Conservation (phyloP, 139 green algal genomes). For the Chara braunii region DNA sequence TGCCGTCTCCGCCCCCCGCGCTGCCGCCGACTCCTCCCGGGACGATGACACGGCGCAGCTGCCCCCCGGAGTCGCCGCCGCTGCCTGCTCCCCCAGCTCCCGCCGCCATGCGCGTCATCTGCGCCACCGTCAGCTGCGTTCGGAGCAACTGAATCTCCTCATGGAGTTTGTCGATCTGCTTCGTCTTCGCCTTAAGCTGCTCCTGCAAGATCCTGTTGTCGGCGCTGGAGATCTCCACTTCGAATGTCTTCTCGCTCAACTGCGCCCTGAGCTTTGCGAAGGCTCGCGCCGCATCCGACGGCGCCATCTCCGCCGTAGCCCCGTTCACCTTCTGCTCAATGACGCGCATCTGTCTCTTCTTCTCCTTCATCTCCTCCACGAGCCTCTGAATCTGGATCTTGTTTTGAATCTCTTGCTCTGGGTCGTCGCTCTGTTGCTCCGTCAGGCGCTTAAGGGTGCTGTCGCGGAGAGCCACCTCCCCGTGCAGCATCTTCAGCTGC, state of each 20-base stretch:
- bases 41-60: not conserved
- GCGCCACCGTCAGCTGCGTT: conserved; percentile 8
- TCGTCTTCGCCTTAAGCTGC: conserved; percentile 29
- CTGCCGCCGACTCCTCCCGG: not conserved
- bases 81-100: not conserved
- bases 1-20: not conserved
- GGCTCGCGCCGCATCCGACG: not conserved
- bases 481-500: conserved; percentile 26
- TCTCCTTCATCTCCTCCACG: conserved; percentile 24
- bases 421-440: conserved; percentile 8
- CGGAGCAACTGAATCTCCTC: conserved; percentile 33
- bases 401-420: conserved; percentile 11
- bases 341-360: conserved; percentile 10
- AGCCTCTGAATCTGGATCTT: conserved; percentile 18
- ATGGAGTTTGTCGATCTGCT: conserved; percentile 24
- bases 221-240: conserved; percentile 33
- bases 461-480: conserved; percentile 14
- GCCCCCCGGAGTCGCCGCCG: not conserved
- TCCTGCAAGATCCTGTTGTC: conserved; percentile 41
- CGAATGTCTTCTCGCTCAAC: conserved; percentile 39
- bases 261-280: conserved; percentile 33
- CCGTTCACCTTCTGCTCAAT: conserved; percentile 22
- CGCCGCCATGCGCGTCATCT: not conserved
- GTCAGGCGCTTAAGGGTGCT: conserved; percentile 24
- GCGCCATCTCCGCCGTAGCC: not conserved